phyloP scores from a whole-genome alignment of 2,329 filamentous ascomycete species.

The Nemania sp. region DNA sequence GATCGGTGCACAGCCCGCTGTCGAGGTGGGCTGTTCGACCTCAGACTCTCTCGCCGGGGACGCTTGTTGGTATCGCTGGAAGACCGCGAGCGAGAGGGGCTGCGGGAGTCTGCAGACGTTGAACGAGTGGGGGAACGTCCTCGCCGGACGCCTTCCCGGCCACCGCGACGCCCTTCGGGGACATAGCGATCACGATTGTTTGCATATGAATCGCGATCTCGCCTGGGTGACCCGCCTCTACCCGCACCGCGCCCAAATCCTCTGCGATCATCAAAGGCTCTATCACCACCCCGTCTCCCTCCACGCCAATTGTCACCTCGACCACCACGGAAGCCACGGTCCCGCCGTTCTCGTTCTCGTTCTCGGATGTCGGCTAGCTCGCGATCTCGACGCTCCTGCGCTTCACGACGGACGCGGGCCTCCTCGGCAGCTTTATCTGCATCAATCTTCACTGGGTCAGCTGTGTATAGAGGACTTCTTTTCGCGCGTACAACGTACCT shows the following conservation, averaged over 20 bases:
- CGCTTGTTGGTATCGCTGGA: conserved; percentile 31
- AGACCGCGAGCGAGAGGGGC: conserved; percentile 41
- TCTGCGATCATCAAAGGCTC: conserved; percentile 52
- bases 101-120: conserved; percentile 43
- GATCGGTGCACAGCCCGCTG: conserved; percentile 34
- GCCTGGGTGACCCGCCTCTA: conserved; percentile 50
- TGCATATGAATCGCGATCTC: conserved; percentile 45
- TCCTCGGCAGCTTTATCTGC: conserved; percentile 81
- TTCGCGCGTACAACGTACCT: conserved; percentile 58
- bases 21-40: conserved; percentile 38
- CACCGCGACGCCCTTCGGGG: conserved; percentile 52
- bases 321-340: conserved; percentile 55
- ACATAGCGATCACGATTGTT: conserved; percentile 52
- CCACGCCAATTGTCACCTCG: conserved; percentile 60
- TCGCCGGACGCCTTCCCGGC: conserved; percentile 47
- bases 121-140: conserved; percentile 50
- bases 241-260: conserved; percentile 51
- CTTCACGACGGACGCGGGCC: conserved; percentile 71
- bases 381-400: conserved; percentile 71
- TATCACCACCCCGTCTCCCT: conserved; percentile 54
- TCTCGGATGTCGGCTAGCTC: conserved; percentile 71
- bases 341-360: conserved; percentile 66
- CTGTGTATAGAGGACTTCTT: neutral
- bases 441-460: conserved; percentile 63
- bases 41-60: conserved; percentile 34